phyloP scores from a whole-genome alignment of 495 filamentous ascomycete species.

The Talaromyces thailandensis region DNA sequence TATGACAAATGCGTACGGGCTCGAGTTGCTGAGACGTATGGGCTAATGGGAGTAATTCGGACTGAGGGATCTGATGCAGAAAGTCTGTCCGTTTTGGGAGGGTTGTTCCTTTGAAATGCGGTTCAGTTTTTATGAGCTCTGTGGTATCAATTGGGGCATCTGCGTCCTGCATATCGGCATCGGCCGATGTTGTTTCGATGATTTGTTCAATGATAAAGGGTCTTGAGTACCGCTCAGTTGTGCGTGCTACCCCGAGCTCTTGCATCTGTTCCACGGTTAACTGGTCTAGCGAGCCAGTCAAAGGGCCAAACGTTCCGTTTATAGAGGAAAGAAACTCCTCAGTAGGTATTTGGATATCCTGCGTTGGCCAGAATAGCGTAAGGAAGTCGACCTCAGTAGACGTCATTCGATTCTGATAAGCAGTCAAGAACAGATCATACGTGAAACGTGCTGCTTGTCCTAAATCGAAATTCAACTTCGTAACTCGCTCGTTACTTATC shows the following conservation, averaged over 20 bases:
- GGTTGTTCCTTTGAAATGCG: slow-evolving; percentile 38
- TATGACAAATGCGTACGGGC: slow-evolving; percentile 18
- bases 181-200: neutral
- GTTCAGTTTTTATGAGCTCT: slow-evolving; percentile 7
- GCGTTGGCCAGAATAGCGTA: slow-evolving; percentile 19
- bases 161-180: neutral
- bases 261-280: neutral
- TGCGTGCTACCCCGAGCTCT: slow-evolving; percentile 5
- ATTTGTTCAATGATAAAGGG: slow-evolving; percentile 4
- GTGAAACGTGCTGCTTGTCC: slow-evolving; percentile 14
- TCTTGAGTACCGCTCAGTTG: neutral
- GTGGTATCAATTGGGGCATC: slow-evolving; percentile 12
- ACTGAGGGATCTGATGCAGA: slow-evolving; percentile 34
- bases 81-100: slow-evolving; percentile 54
- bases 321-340: slow-evolving; percentile 4
- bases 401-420: slow-evolving; percentile 19
- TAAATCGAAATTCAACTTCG: slow-evolving; percentile 2
- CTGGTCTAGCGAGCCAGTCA: neutral
- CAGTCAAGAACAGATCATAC: slow-evolving; percentile 19
- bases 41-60: slow-evolving; percentile 2
- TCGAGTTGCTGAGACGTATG: slow-evolving; percentile 13
- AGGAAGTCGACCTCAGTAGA: slow-evolving; percentile 21
- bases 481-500: neutral
- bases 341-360: neutral
- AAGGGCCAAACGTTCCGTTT: neutral